Base-by-base conservation (phyloP, 352 stramenopile genomes). In the Phytophthora podocarpi region DNA sequence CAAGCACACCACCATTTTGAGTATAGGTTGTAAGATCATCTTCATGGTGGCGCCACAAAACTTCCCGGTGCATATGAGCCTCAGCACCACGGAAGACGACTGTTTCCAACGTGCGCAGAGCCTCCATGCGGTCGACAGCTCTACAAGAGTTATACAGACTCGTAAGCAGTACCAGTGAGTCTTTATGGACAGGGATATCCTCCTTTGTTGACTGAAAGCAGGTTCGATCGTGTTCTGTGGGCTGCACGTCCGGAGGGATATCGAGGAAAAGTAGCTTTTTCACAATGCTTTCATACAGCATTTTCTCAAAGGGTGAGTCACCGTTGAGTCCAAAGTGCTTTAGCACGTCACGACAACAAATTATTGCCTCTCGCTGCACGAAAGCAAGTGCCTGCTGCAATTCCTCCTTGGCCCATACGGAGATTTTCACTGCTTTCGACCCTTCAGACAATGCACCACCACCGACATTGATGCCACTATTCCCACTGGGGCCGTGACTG, bases 241-340 rank as follows among this genome's bases (percentile, higher is more conserved):
- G 79, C 31, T 95, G 84, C n/a, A 93, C 78, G 56, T 96, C 87
- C 5, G 78, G 30, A 3, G 82, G 82, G 23, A 93, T 91, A 45
- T 96, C 87, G 4, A 96, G 59, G 50, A 96, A 94, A 12, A 96
- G 57, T 12, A 96, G 46, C 41, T 91, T 92, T 36, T 90, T 90
- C 13, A 96, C 85, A 16, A 92, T 88, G 5, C 52, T 70, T 61
- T 91, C 77, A 57, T 92, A 96, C 10, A 96, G 61, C 42, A 82
- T 80, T 28, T 90, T 91, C 46, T 92, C 87, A 37, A 93, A 87
- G 0, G 85, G 70, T 2, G 85, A 86, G 16, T 81, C 74, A 0
- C 82, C 81, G 40, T 59, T 87, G 18, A 90, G 72, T 2, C 70
- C 75, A 41, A 89, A 91, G 30, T 90, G 80, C 37, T 72, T 72